Conservation (phyloP, 2,329 filamentous ascomycete genomes). For the Stemphylium lycopersici region DNA sequence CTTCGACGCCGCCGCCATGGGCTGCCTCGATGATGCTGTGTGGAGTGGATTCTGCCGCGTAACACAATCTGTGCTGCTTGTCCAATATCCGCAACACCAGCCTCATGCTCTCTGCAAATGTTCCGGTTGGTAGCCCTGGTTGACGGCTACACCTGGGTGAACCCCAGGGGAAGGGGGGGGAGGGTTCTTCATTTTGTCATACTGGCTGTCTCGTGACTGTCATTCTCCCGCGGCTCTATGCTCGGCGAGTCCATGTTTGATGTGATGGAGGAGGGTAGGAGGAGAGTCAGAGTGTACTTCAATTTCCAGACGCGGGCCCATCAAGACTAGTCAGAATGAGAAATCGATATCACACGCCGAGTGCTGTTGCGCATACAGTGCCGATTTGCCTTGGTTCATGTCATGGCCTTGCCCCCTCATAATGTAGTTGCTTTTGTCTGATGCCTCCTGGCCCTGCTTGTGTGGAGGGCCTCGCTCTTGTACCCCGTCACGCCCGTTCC, state of each 20-base stretch:
- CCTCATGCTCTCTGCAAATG: conserved; percentile 30
- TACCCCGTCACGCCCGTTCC: conserved; percentile 36
- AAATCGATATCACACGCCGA: conserved; percentile 18
- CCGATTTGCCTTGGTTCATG: conserved; percentile 29
- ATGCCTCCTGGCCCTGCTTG: conserved; percentile 37
- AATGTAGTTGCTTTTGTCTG: conserved; percentile 42
- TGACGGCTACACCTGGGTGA: conserved; percentile 1
- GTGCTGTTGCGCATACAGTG: conserved; percentile 17
- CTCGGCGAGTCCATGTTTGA: conserved; percentile 4
- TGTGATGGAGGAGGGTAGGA: conserved; percentile 3
- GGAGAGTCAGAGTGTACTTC: conserved; percentile 9
- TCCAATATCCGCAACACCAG: conserved; percentile 32
- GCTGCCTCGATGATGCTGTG: conserved; percentile 22
- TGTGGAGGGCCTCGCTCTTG: conserved; percentile 43
- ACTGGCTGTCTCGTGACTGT: conserved; percentile 7
- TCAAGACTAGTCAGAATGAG: conserved; percentile 23
- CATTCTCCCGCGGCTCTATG: conserved; percentile 7
- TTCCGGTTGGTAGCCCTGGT: conserved; percentile 22
- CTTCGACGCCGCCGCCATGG: conserved; percentile 31
- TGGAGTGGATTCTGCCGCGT: conserved; percentile 31
- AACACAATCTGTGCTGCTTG: conserved; percentile 20
- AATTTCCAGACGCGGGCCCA: conserved; percentile 16
- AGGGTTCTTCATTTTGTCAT: conserved; percentile 9
- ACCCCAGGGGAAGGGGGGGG: background rate
- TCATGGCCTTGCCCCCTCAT: conserved; percentile 12